Percentiles rank a stretch among this genome's conserved stretches.
phyloP scores from a whole-genome alignment of 805 yeast genomes.

The Ogataea ganodermae region DNA sequence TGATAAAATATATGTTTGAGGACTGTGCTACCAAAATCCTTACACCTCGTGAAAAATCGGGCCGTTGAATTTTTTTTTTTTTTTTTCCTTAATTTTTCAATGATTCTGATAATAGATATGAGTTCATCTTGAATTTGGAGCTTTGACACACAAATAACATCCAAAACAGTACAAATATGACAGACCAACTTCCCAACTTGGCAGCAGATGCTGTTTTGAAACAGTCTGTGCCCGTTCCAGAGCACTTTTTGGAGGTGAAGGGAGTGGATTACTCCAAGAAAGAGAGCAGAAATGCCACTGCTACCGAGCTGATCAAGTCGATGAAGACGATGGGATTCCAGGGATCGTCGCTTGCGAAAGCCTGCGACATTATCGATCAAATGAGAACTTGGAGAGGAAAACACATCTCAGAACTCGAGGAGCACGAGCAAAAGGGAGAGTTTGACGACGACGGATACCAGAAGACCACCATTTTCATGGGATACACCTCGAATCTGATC shows the following conservation, averaged over 20 bases:
- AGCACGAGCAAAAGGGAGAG: constrained; percentile 69
- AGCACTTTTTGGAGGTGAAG: constrained; percentile 70
- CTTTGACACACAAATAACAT: constrained; percentile 2
- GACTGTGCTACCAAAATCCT: neutral
- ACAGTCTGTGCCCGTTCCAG: constrained; percentile 84
- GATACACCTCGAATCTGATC: constrained; percentile 94
- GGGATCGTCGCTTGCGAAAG: constrained; percentile 81
- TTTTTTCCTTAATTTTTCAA: neutral
- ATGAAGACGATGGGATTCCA: constrained; percentile 98
- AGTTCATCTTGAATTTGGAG: neutral
- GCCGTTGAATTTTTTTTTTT: constrained; percentile 2
- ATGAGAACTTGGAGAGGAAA: constrained; percentile 95
- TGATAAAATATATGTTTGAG: neutral
- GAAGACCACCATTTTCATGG: constrained; percentile 89
- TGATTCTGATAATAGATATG: neutral
- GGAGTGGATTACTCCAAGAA: constrained; percentile 90
- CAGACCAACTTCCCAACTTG: constrained; percentile 56
- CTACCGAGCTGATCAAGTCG: constrained; percentile 72
- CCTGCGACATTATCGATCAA: constrained; percentile 88
- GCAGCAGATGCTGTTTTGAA: constrained; percentile 92
- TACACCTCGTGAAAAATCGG: neutral
- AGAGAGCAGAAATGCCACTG: constrained; percentile 73
- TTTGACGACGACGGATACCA: constrained; percentile 79
- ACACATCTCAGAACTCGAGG: constrained; percentile 65
- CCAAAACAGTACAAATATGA: constrained; percentile 22